Base-by-base conservation (phyloP, 441 rosid species). In the Jatropha multifida region DNA sequence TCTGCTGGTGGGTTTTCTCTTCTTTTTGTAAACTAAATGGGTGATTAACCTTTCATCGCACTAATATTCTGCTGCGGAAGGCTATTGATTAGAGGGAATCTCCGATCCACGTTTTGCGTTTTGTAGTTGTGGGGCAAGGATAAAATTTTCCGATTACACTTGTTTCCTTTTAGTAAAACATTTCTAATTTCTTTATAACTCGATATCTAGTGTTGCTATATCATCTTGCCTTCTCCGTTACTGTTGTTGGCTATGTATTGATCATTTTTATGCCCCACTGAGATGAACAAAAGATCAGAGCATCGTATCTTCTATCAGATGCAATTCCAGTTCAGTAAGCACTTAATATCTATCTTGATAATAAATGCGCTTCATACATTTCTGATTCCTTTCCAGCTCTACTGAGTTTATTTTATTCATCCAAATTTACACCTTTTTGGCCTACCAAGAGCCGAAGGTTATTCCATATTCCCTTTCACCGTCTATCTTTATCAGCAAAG, bases 1-100 rank as follows among this genome's bases (percentile, higher is more conserved):
- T 65, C 77, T 85, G 78, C 68, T 86, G 51, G 26, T 74, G 55
- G 79, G 72, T 49, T 82, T 51, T 78, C 66, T 84, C 74, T 75
- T 86, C 76, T 71, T 89, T 27, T 78, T 71, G 68, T 89, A 78
- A 82, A 59, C 42, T 55, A 69, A 67, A 68, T 17, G 72, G 17
- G 63, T 64, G 15, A 23, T 69, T 27, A 37, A 13, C 26, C 3
- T 65, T 65, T 55, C 71, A 15, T 32, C 18, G 61, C 62, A 51
- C 42, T 41, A 13, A 61, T n/a, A 44, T 44, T 58, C 44, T 60
- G 32, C 61, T 52, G 41, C 54, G 6, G 44, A 40, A 73, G 65
- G 71, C 14, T 40, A 5, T 42, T 1, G 8, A 41, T 49, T 59
- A 72, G 59, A 61, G 58, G 18, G 59, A 44, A 27, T 15, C 18